A percentile compares a stretch with the other conserved stretches of the same genome.
Conservation (phyloP, 257 asterid species). For the Rehmannia glutinosa region DNA sequence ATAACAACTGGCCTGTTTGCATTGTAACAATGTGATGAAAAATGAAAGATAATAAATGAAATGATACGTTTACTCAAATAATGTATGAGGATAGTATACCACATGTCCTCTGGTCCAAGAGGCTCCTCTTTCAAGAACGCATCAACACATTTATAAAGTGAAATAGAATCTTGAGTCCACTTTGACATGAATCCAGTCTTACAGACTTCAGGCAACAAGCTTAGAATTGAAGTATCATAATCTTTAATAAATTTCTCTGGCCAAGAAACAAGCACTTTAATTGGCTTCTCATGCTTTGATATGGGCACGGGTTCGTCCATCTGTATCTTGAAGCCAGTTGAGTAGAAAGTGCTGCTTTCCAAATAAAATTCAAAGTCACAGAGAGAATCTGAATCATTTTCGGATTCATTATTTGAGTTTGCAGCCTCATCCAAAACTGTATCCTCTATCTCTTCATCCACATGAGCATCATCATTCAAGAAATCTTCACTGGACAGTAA, state of each 20-base stretch:
- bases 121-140: constrained; percentile 76
- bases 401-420: constrained; percentile 7
- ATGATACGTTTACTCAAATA: not conserved
- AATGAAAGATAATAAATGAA: not conserved
- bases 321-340: constrained; percentile 22
- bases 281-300: not conserved
- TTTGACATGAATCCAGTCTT: constrained; percentile 15
- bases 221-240: constrained; percentile 37
- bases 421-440: constrained; percentile 21
- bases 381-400: constrained; percentile 17
- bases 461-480: constrained; percentile 25
- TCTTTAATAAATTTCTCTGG: constrained; percentile 39
- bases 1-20: not conserved
- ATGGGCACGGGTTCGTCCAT: constrained; percentile 47
- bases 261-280: constrained; percentile 52
- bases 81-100: constrained; percentile 35
- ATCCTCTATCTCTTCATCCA: constrained; percentile 31
- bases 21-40: not conserved
- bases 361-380: constrained; percentile 35
- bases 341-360: not conserved
- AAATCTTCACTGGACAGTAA: constrained; percentile 31
- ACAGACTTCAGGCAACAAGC: constrained; percentile 44
- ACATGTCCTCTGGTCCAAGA: constrained; percentile 78
- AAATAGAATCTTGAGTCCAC: constrained; percentile 39
- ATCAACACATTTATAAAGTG: constrained; percentile 57